phyloP scores from a whole-genome alignment of 306 rosid species.

The Hippophae rhamnoides region DNA sequence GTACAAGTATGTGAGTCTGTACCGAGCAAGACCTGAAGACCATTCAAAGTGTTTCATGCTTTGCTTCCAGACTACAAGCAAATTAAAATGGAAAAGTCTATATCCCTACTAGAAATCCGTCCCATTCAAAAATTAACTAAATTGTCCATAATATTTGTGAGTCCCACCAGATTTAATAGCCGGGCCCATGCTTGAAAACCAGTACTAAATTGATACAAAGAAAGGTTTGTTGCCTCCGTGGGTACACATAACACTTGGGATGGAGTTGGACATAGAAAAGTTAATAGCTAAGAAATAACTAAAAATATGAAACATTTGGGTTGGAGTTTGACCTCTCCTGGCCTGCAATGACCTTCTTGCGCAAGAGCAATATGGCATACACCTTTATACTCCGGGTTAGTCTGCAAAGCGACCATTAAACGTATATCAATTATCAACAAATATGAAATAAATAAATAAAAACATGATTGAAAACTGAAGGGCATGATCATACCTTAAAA shows the following conservation, averaged over 20 bases:
- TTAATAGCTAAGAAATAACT: background rate
- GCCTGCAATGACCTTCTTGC: slow-evolving; percentile 99
- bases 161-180: no score
- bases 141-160: no score
- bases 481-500: slow-evolving; percentile 51
- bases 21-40: slow-evolving; percentile 70
- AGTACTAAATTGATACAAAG: no score
- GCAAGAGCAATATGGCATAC: slow-evolving; percentile 96
- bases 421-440: slow-evolving; percentile 6
- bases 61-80: background rate
- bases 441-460: slow-evolving; percentile 1
- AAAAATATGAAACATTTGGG: background rate
- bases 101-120: no score
- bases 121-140: no score
- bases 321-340: slow-evolving; percentile 67
- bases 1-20: slow-evolving; percentile 97
- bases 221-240: no score
- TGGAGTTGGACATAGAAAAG: no score
- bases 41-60: slow-evolving; percentile 14
- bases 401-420: slow-evolving; percentile 37
- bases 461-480: background rate
- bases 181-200: no score
- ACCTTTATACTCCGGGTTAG: slow-evolving; percentile 94
- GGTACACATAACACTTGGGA: no score
- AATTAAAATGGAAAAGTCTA: background rate